Evolutionary conservation across 2,329 filamentous ascomycete genomes (phyloP).

Genomic region (Magnaporthiopsis incrustans): DNA sequence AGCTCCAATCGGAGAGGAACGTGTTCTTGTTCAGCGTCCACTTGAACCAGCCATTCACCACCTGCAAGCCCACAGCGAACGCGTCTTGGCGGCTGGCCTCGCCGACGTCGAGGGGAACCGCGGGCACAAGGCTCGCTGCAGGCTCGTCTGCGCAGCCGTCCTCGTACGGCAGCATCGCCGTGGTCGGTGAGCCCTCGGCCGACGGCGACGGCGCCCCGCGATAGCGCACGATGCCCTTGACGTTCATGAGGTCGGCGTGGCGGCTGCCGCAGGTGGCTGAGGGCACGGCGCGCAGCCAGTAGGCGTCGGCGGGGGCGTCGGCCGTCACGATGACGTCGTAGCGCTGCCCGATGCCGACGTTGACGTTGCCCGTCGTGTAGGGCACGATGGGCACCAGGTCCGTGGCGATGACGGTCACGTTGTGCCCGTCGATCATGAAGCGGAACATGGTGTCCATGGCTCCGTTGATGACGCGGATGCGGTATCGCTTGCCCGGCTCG

Average conservation of each 20-base stretch:
- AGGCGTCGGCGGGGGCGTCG: slow-evolving; percentile 5
- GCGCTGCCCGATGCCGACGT: slow-evolving; percentile 31
- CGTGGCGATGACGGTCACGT: slow-evolving; percentile 36
- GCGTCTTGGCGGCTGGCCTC: slow-evolving; percentile 8
- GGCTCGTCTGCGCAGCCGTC: slow-evolving; percentile 19
- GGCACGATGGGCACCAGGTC: slow-evolving; percentile 41
- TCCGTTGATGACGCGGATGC: slow-evolving; percentile 35
- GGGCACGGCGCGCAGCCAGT: slow-evolving; percentile 10
- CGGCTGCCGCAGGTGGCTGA: not conserved
- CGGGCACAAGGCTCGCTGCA: slow-evolving; percentile 16
- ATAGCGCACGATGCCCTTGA: slow-evolving; percentile 7
- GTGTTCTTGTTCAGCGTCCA: slow-evolving; percentile 18
- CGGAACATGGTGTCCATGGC: slow-evolving; percentile 33
- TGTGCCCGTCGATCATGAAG: slow-evolving; percentile 39
- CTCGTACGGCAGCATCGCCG: not conserved
- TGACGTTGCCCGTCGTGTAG: slow-evolving; percentile 37
- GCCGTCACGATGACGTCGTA: slow-evolving; percentile 2
- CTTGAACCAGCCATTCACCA: slow-evolving; percentile 11
- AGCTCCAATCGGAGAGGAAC: slow-evolving; percentile 18
- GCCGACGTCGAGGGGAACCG: slow-evolving; percentile 15
- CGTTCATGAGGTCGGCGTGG: slow-evolving; percentile 16
- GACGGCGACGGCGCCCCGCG: slow-evolving; percentile 10
- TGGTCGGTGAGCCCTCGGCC: not conserved
- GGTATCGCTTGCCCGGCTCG: slow-evolving; percentile 29
- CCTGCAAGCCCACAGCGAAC: slow-evolving; percentile 7